These are phyloP conservation scores for Globisporangium carolinianum DNA, from an alignment of 352 stramenopile species.

Conservation along the genomic window DNA sequence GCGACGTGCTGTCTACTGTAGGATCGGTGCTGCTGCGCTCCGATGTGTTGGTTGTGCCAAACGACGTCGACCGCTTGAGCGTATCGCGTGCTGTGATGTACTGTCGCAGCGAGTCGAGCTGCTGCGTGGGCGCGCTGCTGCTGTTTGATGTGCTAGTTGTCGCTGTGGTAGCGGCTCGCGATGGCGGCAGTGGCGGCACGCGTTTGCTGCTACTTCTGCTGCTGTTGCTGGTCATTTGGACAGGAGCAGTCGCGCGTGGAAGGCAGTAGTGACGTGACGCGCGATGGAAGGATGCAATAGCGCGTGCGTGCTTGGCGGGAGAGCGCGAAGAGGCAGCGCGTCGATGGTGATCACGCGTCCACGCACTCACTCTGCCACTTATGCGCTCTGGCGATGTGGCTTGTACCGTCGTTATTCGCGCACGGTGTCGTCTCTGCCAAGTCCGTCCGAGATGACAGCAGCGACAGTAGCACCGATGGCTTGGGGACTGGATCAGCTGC, in stretches of 20 bases:
- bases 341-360: too few relatives aligned
- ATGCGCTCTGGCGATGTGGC: too few relatives aligned
- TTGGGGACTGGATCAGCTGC: too few relatives aligned
- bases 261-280: not conserved
- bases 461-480: too few relatives aligned
- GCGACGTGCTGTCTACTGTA: conserved; percentile 13
- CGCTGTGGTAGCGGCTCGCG: not conserved
- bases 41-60: conserved; percentile 6
- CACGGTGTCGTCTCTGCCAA: too few relatives aligned
- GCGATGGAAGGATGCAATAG: not conserved
- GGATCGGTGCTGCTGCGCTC: conserved; percentile 13
- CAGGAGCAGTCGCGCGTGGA: not conserved
- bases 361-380: too few relatives aligned
- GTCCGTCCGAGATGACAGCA: too few relatives aligned
- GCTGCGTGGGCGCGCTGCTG: not conserved
- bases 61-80: conserved; percentile 12
- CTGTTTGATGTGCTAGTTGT: not conserved
- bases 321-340: too few relatives aligned
- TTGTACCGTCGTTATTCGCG: too few relatives aligned
- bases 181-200: not conserved
- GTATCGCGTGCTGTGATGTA: conserved; percentile 38
- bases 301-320: not conserved
- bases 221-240: not conserved
- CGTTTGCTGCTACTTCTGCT: not conserved
- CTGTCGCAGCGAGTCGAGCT: conserved; percentile 33